Percentiles rank a stretch among this genome's conserved stretches.
Conservation (phyloP, 768 basidiomycete species). For the Hebeloma cylindrosporum region DNA sequence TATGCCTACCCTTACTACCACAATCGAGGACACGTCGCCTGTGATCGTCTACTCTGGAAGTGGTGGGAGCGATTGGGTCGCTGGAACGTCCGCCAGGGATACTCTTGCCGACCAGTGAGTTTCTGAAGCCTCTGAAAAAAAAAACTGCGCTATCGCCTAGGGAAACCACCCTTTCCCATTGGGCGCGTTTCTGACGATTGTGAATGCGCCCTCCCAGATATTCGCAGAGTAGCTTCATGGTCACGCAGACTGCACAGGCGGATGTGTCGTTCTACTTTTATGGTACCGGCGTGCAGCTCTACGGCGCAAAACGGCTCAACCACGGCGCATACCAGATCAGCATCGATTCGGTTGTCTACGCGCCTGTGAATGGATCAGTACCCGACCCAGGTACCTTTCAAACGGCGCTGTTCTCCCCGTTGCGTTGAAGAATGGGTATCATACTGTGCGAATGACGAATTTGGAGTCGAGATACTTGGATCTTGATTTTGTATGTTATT, state of each 20-base stretch:
- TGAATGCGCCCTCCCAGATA: conserved; percentile 30
- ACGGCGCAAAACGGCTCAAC: conserved; percentile 47
- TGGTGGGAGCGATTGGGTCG: conserved; percentile 17
- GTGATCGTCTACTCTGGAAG: conserved; percentile 1
- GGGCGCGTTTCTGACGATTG: no score
- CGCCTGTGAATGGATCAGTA: conserved; percentile 28
- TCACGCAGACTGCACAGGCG: conserved; percentile 32
- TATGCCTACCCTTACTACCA: conserved; percentile 3
- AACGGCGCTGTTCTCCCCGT: conserved; percentile 34
- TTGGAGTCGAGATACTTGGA: conserved; percentile 33
- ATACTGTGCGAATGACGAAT: conserved; percentile 37
- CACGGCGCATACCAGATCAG: conserved; percentile 45
- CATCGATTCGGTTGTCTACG: conserved; percentile 34
- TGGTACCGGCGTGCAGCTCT: conserved; percentile 48
- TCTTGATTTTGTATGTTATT: conserved; percentile 47
- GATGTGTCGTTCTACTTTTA: conserved; percentile 42
- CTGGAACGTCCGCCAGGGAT: conserved; percentile 15
- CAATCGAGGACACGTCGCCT: conserved; percentile 6
- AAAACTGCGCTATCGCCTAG: neutral
- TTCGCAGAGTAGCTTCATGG: conserved; percentile 38
- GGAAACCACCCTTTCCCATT: conserved; percentile 13
- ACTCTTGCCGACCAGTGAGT: conserved; percentile 11
- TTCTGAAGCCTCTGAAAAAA: neutral
- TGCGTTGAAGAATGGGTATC: conserved; percentile 31
- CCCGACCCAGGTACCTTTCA: conserved; percentile 34